These are phyloP conservation scores for Phalaenopsis equestris DNA, from an alignment of 106 monocot genomes.

Conservation along the genomic window DNA sequence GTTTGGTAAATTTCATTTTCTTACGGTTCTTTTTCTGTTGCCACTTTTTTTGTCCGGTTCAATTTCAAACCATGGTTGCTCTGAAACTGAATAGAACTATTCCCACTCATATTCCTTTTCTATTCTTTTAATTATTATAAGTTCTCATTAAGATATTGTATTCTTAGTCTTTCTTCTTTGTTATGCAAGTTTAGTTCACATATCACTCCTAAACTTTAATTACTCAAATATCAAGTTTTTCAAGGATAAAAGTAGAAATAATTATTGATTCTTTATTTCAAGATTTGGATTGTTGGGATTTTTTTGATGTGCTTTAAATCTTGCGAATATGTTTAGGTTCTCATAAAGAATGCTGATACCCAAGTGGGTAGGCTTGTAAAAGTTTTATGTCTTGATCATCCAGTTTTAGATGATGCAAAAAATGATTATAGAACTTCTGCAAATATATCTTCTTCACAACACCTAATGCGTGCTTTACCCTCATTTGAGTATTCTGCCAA, in stretches of 20 bases:
- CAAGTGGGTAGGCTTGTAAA: constrained; percentile 61
- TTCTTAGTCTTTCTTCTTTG: background rate
- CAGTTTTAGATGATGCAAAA: background rate
- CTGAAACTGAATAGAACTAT: background rate
- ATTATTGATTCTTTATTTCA: constrained; percentile 3
- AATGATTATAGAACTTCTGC: constrained; percentile 10
- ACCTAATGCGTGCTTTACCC: constrained; percentile 38
- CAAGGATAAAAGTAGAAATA: constrained; percentile 6
- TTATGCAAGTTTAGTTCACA: background rate
- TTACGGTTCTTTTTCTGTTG: background rate
- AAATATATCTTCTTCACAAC: background rate
- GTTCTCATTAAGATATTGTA: background rate
- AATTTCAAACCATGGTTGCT: background rate
- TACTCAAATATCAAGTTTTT: background rate
- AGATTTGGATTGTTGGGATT: background rate
- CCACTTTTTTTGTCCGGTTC: background rate
- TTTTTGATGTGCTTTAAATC: background rate
- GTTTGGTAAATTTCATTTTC: background rate
- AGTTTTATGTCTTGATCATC: constrained; percentile 48
- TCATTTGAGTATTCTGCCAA: constrained; percentile 26
- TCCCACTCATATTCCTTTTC: too few species aligned
- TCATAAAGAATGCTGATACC: constrained; percentile 56
- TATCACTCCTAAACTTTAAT: background rate
- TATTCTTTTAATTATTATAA: background rate
- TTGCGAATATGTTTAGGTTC: constrained; percentile 41